A percentile compares a stretch with the other conserved stretches of the same genome.
These are phyloP conservation scores for Boechera retrofracta DNA, from an alignment of 345 rosid genomes.

Conservation along the genomic window DNA sequence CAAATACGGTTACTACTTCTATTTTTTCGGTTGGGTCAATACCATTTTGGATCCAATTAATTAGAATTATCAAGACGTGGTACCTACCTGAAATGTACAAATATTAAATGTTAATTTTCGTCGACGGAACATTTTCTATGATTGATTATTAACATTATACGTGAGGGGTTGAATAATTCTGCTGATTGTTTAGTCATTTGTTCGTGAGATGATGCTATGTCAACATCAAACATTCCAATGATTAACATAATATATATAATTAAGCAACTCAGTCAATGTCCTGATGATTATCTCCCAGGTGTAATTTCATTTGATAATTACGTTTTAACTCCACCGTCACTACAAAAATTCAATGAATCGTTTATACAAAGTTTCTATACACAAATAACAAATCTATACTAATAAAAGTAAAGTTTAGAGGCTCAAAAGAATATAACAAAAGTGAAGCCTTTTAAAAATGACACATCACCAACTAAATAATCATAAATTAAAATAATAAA, in stretches of 20 bases:
- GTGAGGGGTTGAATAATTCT: constrained; percentile 22
- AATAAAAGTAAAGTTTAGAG: too few species aligned
- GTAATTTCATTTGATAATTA: not conserved
- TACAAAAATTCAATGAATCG: not conserved
- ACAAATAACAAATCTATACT: not conserved
- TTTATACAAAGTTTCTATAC: not conserved
- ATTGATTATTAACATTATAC: constrained; percentile 19
- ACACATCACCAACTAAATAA: too few species aligned
- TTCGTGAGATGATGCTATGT: constrained; percentile 13
- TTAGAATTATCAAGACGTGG: constrained; percentile 32
- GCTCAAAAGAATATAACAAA: too few species aligned
- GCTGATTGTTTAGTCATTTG: not conserved
- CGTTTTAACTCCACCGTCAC: constrained; percentile 31
- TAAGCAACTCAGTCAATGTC: constrained; percentile 28
- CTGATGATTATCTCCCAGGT: constrained; percentile 6
- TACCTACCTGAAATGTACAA: constrained; percentile 27
- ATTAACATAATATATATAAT: not conserved
- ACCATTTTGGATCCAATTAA: constrained; percentile 2
- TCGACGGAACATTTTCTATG: constrained; percentile 21
- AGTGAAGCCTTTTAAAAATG: too few species aligned
- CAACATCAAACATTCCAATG: constrained; percentile 16
- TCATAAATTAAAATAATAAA: too few species aligned
- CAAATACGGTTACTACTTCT: not conserved
- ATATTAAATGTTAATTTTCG: constrained; percentile 18
- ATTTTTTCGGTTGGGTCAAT: constrained; percentile 6